A percentile compares a stretch with the other conserved stretches of the same genome.
phyloP scores from a whole-genome alignment of 2,329 filamentous ascomycete genomes.

The Hyphodiscus sp. region DNA sequence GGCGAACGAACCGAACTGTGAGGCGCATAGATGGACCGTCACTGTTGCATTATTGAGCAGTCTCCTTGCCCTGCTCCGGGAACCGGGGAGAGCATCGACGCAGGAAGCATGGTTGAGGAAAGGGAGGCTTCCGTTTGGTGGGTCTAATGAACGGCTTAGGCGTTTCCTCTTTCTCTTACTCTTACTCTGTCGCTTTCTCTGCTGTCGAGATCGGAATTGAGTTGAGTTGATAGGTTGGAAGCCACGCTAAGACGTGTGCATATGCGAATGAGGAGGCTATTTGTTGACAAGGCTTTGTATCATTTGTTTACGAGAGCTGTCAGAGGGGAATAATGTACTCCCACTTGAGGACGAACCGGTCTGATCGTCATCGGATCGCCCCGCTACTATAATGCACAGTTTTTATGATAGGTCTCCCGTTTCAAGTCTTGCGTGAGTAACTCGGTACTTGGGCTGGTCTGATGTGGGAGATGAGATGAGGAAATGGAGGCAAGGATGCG shows the following conservation, averaged over 20 bases:
- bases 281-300: background rate
- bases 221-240: background rate
- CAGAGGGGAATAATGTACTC: background rate
- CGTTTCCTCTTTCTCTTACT: too few species aligned
- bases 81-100: background rate
- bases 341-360: background rate
- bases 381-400: background rate
- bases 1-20: too few species aligned
- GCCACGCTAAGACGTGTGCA: background rate
- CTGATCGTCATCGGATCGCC: background rate
- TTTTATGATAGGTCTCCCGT: background rate
- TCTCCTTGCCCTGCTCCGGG: background rate
- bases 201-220: background rate
- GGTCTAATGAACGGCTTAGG: background rate
- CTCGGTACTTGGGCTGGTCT: background rate
- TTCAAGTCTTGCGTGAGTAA: background rate
- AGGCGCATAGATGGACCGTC: too few species aligned
- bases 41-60: background rate
- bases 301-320: background rate
- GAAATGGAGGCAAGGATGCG: background rate
- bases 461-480: background rate
- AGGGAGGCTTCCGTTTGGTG: background rate
- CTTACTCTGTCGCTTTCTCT: background rate
- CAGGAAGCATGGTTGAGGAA: background rate
- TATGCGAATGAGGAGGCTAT: background rate